Conservation (phyloP, 495 filamentous ascomycete species). For the Aspergillus ostianus region DNA sequence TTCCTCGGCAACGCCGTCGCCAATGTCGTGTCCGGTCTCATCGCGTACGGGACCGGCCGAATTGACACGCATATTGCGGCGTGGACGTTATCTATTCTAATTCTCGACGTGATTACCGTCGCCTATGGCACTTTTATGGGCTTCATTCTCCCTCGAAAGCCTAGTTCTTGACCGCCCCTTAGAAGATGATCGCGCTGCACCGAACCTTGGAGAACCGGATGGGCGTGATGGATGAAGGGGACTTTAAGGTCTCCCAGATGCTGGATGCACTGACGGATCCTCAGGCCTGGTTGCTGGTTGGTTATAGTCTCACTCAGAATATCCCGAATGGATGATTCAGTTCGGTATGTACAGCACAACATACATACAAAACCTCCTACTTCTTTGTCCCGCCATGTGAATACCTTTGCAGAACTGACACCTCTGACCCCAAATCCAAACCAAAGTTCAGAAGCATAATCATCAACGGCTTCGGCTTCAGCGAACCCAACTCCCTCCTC, state of each 20-base stretch:
- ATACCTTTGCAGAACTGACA: too few relatives aligned
- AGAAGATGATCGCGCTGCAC: slow-evolving; percentile 51
- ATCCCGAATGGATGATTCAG: slow-evolving; percentile 35
- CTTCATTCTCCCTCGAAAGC: slow-evolving; percentile 47
- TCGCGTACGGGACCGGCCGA: slow-evolving; percentile 45
- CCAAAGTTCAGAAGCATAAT: slow-evolving; percentile 39
- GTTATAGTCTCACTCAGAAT: slow-evolving; percentile 32
- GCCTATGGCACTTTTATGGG: slow-evolving; percentile 39
- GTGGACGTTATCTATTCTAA: slow-evolving; percentile 37
- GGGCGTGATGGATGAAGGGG: slow-evolving; percentile 51
- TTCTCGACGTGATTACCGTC: slow-evolving; percentile 32
- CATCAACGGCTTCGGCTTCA: slow-evolving; percentile 41
- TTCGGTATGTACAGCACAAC: too few relatives aligned
- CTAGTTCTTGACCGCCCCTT: slow-evolving; percentile 32
- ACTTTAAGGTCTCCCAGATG: slow-evolving; percentile 50
- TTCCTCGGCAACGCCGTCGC: slow-evolving; percentile 51
- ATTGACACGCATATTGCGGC: slow-evolving; percentile 29
- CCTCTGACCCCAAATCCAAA: background rate
- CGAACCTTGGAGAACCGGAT: slow-evolving; percentile 53
- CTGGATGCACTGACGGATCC: slow-evolving; percentile 47
- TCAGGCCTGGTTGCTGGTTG: slow-evolving; percentile 45
- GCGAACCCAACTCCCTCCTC: slow-evolving; percentile 35
- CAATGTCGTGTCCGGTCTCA: slow-evolving; percentile 44
- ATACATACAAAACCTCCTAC: too few relatives aligned
- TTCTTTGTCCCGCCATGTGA: too few relatives aligned